These are phyloP conservation scores for Exserohilum rostratum DNA, from an alignment of 2,329 filamentous ascomycete genomes.

Conservation along the genomic window DNA sequence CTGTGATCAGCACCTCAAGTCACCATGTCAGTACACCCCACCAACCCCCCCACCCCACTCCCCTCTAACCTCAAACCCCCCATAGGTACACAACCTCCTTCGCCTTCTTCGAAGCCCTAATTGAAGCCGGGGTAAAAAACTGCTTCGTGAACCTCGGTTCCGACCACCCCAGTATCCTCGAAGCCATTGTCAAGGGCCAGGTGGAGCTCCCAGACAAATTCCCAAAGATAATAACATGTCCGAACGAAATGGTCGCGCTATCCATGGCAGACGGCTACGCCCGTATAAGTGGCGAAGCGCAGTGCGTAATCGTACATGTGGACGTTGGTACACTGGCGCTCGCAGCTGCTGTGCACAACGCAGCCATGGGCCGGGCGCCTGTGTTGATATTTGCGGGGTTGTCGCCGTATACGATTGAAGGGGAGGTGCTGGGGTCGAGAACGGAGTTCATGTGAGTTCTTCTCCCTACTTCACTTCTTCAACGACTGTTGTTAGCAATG, in stretches of 20 bases:
- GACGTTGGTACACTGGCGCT: conserved; percentile 83
- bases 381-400: conserved; percentile 80
- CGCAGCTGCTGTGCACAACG: conserved; percentile 79
- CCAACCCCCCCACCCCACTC: neutral
- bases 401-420: conserved; percentile 77
- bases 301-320: conserved; percentile 80
- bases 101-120: conserved; percentile 82
- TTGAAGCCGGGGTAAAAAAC: conserved; percentile 60
- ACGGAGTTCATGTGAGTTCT: conserved; percentile 71
- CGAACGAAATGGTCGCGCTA: conserved; percentile 85
- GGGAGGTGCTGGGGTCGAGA: conserved; percentile 71
- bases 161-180: conserved; percentile 77
- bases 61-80: neutral
- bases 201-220: conserved; percentile 69
- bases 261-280: conserved; percentile 86
- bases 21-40: neutral
- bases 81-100: conserved; percentile 73
- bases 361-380: conserved; percentile 73
- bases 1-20: neutral
- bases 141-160: conserved; percentile 71
- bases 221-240: conserved; percentile 77
- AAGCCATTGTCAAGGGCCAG: conserved; percentile 79
- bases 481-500: neutral
- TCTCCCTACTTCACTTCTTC: neutral
- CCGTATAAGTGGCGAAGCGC: conserved; percentile 69